Conservation (phyloP, 2,329 filamentous ascomycete genomes). For the Venturia nashicola region DNA sequence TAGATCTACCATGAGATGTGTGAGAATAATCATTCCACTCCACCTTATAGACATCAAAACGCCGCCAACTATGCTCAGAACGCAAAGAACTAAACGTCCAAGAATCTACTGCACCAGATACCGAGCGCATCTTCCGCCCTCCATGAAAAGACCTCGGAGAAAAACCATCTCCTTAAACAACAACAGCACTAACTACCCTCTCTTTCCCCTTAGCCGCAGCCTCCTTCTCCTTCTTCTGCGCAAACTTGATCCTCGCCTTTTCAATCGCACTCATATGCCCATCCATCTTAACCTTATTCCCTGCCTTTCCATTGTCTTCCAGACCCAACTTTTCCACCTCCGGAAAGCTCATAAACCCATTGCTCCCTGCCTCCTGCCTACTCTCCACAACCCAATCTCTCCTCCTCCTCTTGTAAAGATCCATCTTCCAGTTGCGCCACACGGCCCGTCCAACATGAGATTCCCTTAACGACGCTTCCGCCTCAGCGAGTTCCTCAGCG, state of each 20-base stretch:
- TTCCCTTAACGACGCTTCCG: conserved; percentile 50
- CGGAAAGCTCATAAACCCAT: conserved; percentile 37
- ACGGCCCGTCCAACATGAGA: conserved; percentile 53
- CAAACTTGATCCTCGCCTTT: conserved; percentile 44
- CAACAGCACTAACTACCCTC: neutral
- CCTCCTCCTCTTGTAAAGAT: conserved; percentile 52
- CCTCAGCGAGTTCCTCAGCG: conserved; percentile 47
- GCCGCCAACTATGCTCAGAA: no score
- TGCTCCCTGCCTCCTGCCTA: conserved; percentile 35
- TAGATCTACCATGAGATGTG: no score
- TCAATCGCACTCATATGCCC: conserved; percentile 33
- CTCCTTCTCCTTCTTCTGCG: conserved; percentile 18
- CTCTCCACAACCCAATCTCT: conserved; percentile 52
- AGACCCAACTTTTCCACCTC: conserved; percentile 26
- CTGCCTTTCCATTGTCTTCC: conserved; percentile 16
- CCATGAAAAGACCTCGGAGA: no score
- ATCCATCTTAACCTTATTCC: conserved; percentile 17
- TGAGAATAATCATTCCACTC: no score
- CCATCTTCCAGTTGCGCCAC: conserved; percentile 65
- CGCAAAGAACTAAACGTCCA: no score
- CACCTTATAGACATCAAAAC: no score
- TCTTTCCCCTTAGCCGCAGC: neutral
- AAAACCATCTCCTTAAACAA: neutral
- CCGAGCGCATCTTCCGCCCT: no score
- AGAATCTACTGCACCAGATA: no score